Conservation (phyloP, 768 basidiomycete genomes). For the Rhizopogon vinicolor region DNA sequence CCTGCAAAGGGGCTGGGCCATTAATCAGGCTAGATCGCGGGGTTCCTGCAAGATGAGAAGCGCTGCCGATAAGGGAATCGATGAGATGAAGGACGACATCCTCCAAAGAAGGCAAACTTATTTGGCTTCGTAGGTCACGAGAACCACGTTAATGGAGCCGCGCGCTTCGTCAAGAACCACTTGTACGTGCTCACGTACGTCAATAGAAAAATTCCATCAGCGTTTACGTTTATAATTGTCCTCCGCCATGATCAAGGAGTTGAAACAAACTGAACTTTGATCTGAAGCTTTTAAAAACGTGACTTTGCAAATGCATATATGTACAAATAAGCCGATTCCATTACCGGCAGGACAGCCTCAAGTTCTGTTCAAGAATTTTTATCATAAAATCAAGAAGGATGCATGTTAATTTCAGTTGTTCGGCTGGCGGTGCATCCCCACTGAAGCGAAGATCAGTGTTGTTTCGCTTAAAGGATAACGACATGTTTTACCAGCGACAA, state of each 20-base stretch:
- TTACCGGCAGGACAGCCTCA: conserved; percentile 1
- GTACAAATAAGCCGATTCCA: conserved; percentile 23
- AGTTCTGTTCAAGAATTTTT: not conserved
- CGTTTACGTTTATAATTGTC: conserved; percentile 22
- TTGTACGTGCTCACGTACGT: conserved; percentile 23
- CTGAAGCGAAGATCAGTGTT: conserved; percentile 18
- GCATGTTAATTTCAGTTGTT: conserved; percentile 13
- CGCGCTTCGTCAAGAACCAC: conserved; percentile 21
- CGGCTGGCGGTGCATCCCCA: conserved; percentile 34
- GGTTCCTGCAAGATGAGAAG: conserved; percentile 49
- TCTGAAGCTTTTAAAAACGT: not conserved
- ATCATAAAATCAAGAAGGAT: conserved; percentile 2
- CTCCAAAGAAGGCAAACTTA: conserved; percentile 14
- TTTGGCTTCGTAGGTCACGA: conserved; percentile 26
- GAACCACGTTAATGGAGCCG: conserved; percentile 15
- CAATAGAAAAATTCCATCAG: conserved; percentile 29
- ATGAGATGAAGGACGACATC: conserved; percentile 12
- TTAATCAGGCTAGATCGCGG: conserved; percentile 51
- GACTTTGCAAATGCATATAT: conserved; percentile 25
- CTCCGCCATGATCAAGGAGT: conserved; percentile 13
- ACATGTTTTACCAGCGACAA: conserved; percentile 46
- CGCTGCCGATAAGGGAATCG: conserved; percentile 26
- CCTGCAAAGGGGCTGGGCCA: conserved; percentile 40
- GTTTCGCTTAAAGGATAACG: conserved; percentile 5
- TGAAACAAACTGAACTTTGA: conserved; percentile 14